Evolutionary conservation across 805 yeast species (phyloP).

Genomic region (Wickerhamiella nectarea): DNA sequence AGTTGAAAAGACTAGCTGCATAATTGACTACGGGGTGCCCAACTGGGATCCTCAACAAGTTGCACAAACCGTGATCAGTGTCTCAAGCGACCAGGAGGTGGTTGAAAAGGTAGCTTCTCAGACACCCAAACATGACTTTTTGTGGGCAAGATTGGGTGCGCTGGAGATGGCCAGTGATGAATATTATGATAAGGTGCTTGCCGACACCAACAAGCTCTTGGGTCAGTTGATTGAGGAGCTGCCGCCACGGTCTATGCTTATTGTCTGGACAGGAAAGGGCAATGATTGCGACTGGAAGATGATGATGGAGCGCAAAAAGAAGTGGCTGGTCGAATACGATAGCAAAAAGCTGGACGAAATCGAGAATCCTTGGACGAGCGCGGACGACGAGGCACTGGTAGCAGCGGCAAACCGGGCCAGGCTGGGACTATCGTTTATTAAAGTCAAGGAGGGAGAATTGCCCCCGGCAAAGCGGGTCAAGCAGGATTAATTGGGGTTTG

Average conservation of each 20-base stretch:
- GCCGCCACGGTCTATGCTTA: constrained; percentile 46
- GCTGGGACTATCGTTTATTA: constrained; percentile 43
- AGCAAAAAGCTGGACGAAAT: constrained; percentile 31
- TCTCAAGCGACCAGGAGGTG: constrained; percentile 47
- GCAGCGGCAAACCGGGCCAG: constrained; percentile 41
- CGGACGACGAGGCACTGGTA: constrained; percentile 35
- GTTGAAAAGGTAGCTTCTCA: constrained; percentile 31
- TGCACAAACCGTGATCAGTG: constrained; percentile 31
- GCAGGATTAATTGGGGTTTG: too few relatives aligned
- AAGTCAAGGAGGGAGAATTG: constrained; percentile 27
- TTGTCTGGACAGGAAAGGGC: constrained; percentile 52
- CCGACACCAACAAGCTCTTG: constrained; percentile 13
- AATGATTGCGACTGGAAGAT: constrained; percentile 35
- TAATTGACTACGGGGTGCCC: constrained; percentile 28
- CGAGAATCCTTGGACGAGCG: constrained; percentile 38
- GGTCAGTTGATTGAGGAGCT: constrained; percentile 21
- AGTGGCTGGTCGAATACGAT: constrained; percentile 33
- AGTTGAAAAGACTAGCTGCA: constrained; percentile 20
- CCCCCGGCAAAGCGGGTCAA: background rate
- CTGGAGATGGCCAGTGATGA: constrained; percentile 31
- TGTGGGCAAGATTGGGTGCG: constrained; percentile 45
- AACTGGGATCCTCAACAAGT: constrained; percentile 22
- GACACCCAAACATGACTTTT: constrained; percentile 33
- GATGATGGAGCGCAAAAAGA: constrained; percentile 33
- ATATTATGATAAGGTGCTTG: constrained; percentile 21